phyloP scores from a whole-genome alignment of 2,329 filamentous ascomycete genomes.

The Westerdykella ornata region DNA sequence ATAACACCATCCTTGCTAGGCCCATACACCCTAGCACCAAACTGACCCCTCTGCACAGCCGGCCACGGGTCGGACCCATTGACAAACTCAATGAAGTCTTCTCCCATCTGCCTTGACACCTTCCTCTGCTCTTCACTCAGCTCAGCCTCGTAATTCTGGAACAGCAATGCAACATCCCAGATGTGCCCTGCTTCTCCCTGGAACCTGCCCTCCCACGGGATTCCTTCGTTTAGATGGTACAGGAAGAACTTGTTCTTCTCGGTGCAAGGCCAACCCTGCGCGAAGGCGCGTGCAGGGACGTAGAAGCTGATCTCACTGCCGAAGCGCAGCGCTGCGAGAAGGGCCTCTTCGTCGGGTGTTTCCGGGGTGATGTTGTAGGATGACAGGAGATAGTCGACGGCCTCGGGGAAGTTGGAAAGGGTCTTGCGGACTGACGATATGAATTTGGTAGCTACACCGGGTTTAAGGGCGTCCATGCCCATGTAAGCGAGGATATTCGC shows the following conservation, averaged over 20 bases:
- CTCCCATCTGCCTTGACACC: slow-evolving; percentile 19
- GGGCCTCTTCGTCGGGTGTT: slow-evolving; percentile 38
- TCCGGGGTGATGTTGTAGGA: slow-evolving; percentile 38
- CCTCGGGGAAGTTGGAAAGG: slow-evolving; percentile 17
- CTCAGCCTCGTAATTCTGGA: slow-evolving; percentile 30
- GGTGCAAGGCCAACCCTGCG: slow-evolving; percentile 30
- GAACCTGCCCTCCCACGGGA: slow-evolving; percentile 32
- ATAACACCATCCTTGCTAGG: slow-evolving; percentile 24
- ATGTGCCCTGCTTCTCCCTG: slow-evolving; percentile 31
- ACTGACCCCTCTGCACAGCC: slow-evolving; percentile 13
- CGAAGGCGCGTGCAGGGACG: slow-evolving; percentile 40
- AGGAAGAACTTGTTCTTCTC: slow-evolving; percentile 24
- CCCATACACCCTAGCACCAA: slow-evolving; percentile 26
- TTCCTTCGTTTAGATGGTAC: slow-evolving; percentile 32
- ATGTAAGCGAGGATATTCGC: slow-evolving; percentile 24
- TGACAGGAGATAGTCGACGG: slow-evolving; percentile 24
- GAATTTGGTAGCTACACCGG: slow-evolving; percentile 33
- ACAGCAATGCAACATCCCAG: slow-evolving; percentile 29
- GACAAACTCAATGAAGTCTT: slow-evolving; percentile 31
- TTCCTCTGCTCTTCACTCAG: slow-evolving; percentile 18
- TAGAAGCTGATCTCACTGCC: slow-evolving; percentile 44
- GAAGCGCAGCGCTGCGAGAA: slow-evolving; percentile 40
- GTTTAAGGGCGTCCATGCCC: slow-evolving; percentile 18
- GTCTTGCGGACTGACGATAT: slow-evolving; percentile 28
- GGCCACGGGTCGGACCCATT: slow-evolving; percentile 29